Evolutionary conservation across 1,139 yeast genomes (phyloP).

Genomic region (Taphrina betulina): DNA sequence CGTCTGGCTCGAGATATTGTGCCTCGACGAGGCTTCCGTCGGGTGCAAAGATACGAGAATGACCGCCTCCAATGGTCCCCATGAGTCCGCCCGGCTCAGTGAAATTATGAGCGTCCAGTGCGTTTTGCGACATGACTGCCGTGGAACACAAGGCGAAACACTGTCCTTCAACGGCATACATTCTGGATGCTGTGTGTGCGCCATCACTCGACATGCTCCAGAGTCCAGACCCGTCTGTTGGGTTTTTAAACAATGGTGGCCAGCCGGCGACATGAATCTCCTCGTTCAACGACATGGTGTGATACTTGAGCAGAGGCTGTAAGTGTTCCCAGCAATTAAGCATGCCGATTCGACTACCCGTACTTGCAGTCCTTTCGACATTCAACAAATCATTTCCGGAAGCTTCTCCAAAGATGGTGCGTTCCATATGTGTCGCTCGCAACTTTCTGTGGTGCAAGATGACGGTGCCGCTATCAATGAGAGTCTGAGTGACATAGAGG

Average conservation of each 20-base stretch:
- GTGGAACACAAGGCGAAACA: background rate
- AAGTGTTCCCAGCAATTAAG: constrained; percentile 11
- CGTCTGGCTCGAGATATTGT: background rate
- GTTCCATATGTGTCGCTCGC: constrained; percentile 9
- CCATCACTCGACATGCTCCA: constrained; percentile 4
- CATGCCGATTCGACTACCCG: background rate
- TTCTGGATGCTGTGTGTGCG: background rate
- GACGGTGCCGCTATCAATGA: constrained; percentile 3
- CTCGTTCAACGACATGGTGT: background rate
- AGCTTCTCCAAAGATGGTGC: constrained; percentile 4
- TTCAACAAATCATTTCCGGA: background rate
- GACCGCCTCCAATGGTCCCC: constrained; percentile 6
- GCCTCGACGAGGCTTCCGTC: too few relatives aligned
- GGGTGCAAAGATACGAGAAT: constrained; percentile 3
- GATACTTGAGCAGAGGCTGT: constrained; percentile 8
- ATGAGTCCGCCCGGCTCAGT: too few relatives aligned
- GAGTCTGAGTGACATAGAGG: constrained; percentile 2
- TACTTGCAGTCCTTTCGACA: background rate
- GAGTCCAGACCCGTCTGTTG: background rate
- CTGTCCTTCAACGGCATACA: constrained; percentile 4
- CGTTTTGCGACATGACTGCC: background rate
- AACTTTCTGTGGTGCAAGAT: background rate
- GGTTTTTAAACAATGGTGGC: constrained; percentile 9
- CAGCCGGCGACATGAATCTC: constrained; percentile 12
- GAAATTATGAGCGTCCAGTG: too few relatives aligned